Evolutionary conservation across 495 filamentous ascomycete genomes (phyloP), one percentile per base, ranked within the genome.

Genomic region (Penicillium malachiteum): DNA sequence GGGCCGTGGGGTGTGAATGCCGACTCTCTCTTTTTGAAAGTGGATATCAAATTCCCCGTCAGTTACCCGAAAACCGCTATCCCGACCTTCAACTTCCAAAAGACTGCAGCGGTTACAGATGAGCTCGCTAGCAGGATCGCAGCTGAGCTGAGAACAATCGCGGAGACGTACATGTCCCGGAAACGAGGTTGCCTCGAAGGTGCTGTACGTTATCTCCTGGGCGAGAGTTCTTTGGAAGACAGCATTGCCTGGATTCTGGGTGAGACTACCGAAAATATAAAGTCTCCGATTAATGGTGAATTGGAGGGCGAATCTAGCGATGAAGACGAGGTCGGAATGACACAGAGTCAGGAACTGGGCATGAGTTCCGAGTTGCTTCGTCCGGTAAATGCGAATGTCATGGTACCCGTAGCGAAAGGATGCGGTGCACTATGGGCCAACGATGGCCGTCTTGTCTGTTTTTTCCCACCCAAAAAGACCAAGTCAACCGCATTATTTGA

Each of bases 1-100:
- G 91, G 92, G 0, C 92, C 92, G 7, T 97, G 92, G 92, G 91
- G 89, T 11, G 65, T 74, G 30, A 82, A 88, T n/a, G 77, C 78
- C 3, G 83, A 82, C 49, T 79, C 83, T 10, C 84, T 90, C 37
- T 94, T 89, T 67, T 74, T 96, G 59, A 88, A 91, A 67, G 81
- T 89, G 48, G 87, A 84, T 40, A 83, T 96, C 49, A 83, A 86
- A 42, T 95, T 97, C 61, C 92, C 92, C 0, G 65, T 70, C 11
- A 82, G 81, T 55, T 97, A 97, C 66, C 92, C 92, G 0, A 81
- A 84, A 52, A 74, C 72, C 18, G 72, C 83, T 45, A 72, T 84
- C 7, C 91, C 88, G 1, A 77, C 62, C 9, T 91, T 93, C 57
- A 77, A 75, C 33, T 71, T 95, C 11, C 88, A 94, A 56, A 93